Evolutionary conservation across 1,284 basidiomycete genomes (phyloP).

Genomic region (Rhodotorula sp.): DNA sequence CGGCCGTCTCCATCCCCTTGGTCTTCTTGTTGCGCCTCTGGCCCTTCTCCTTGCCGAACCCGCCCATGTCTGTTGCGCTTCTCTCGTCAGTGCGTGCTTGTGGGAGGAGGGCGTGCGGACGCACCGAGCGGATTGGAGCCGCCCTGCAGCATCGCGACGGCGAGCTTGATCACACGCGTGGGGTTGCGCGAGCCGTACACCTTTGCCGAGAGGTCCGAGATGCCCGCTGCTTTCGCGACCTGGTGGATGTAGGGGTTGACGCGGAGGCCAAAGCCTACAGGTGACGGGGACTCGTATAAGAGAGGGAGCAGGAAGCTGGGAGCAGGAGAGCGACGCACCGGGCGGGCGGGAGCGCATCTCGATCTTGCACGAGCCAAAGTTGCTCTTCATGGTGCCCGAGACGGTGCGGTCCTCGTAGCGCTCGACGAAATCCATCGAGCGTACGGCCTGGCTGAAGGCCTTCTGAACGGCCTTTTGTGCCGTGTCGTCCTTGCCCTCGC

Average conservation of each 20-base stretch:
- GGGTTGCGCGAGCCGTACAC: conserved; percentile 89
- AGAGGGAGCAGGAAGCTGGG: background rate
- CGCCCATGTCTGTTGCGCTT: conserved; percentile 41
- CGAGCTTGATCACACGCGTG: conserved; percentile 60
- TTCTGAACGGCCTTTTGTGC: conserved; percentile 63
- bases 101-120: background rate
- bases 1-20: conserved; percentile 46
- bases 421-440: conserved; percentile 85
- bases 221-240: conserved; percentile 86
- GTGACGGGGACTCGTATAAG: background rate
- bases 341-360: conserved; percentile 79
- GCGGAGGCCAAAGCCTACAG: conserved; percentile 79
- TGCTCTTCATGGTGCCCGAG: conserved; percentile 73
- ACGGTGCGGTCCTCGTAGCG: conserved; percentile 87
- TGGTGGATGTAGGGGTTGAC: conserved; percentile 85
- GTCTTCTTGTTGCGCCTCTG: conserved; percentile 45
- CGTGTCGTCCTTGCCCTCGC: conserved; percentile 77
- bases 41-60: conserved; percentile 38
- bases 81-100: background rate
- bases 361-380: conserved; percentile 82
- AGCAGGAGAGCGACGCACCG: conserved; percentile 37
- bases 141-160: conserved; percentile 44
- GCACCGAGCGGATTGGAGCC: conserved; percentile 44
- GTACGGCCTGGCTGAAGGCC: conserved; percentile 72
- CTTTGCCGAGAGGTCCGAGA: conserved; percentile 91